These are phyloP conservation scores for Bipolaris sorokiniana DNA, from an alignment of 2,329 filamentous ascomycete genomes.

Conservation along the genomic window DNA sequence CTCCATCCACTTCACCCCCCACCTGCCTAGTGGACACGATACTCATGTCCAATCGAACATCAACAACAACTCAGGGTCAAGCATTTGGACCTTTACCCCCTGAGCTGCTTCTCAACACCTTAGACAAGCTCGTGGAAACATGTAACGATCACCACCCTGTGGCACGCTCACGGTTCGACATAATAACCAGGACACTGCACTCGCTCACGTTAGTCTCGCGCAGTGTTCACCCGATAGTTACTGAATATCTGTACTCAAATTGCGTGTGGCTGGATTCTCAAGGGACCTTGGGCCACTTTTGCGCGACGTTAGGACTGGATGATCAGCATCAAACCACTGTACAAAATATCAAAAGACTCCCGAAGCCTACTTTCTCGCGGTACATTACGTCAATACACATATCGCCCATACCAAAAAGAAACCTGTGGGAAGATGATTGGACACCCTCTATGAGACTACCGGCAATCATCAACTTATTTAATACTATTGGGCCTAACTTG, in stretches of 20 bases:
- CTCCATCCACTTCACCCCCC: too few relatives aligned
- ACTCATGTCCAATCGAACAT: neutral
- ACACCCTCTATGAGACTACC: neutral
- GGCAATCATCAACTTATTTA: neutral
- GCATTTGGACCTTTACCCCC: neutral
- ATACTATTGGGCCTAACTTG: neutral
- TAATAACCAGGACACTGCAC: neutral
- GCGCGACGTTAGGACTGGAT: neutral
- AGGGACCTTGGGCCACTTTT: neutral
- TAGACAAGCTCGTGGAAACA: neutral
- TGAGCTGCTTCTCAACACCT: neutral
- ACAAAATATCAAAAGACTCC: neutral
- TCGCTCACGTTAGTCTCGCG: neutral
- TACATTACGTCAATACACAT: neutral
- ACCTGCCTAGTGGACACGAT: neutral
- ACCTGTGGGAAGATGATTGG: neutral
- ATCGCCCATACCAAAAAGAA: neutral
- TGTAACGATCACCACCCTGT: neutral
- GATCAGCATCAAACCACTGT: neutral
- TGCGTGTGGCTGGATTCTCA: neutral
- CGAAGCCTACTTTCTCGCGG: neutral
- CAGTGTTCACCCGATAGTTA: neutral
- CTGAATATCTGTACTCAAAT: neutral
- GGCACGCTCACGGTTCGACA: neutral
- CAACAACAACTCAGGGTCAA: neutral